A percentile compares a stretch with the other conserved stretches of the same genome.
These are phyloP conservation scores for Talaromyces atroroseus DNA, from an alignment of 2,329 filamentous ascomycete genomes.

Conservation along the genomic window DNA sequence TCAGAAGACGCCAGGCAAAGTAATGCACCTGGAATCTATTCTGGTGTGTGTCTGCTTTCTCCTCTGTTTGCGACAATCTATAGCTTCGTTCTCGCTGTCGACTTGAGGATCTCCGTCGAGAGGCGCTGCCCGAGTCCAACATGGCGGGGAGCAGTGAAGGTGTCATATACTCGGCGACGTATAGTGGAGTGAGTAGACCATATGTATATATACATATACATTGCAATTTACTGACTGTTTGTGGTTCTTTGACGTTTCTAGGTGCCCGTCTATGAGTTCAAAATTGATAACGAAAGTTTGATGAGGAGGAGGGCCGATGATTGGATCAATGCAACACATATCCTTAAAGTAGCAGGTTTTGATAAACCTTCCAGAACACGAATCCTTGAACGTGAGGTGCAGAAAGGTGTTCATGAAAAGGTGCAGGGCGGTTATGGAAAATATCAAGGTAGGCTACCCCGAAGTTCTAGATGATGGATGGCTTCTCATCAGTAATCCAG, in stretches of 20 bases:
- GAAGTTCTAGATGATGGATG: neutral
- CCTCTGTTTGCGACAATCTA: neutral
- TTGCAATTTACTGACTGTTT: conserved; percentile 14
- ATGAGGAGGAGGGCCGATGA: conserved; percentile 91
- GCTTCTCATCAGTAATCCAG: conserved; percentile 37
- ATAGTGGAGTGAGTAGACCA: conserved; percentile 53
- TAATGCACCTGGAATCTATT: conserved; percentile 13
- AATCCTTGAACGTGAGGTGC: conserved; percentile 92
- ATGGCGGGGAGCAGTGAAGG: conserved; percentile 33
- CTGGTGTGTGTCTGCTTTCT: conserved; percentile 1
- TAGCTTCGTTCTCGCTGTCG: conserved; percentile 1
- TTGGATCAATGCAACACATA: conserved; percentile 99
- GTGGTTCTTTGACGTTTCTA: conserved; percentile 34
- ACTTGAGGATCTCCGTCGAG: conserved; percentile 4
- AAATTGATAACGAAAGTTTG: conserved; percentile 83
- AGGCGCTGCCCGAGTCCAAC: conserved; percentile 19
- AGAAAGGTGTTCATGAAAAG: conserved; percentile 95
- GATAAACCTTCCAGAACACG: conserved; percentile 94
- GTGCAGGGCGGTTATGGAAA: conserved; percentile 98
- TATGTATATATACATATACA: neutral
- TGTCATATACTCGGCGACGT: conserved; percentile 60
- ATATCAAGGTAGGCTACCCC: conserved; percentile 68
- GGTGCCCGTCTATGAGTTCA: conserved; percentile 93
- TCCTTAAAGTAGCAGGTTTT: conserved; percentile 92
- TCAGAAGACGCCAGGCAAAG: neutral